A percentile compares a stretch with the other conserved stretches of the same genome.
Evolutionary conservation across 768 basidiomycete genomes (phyloP).

Genomic region (Boletus patriciae): DNA sequence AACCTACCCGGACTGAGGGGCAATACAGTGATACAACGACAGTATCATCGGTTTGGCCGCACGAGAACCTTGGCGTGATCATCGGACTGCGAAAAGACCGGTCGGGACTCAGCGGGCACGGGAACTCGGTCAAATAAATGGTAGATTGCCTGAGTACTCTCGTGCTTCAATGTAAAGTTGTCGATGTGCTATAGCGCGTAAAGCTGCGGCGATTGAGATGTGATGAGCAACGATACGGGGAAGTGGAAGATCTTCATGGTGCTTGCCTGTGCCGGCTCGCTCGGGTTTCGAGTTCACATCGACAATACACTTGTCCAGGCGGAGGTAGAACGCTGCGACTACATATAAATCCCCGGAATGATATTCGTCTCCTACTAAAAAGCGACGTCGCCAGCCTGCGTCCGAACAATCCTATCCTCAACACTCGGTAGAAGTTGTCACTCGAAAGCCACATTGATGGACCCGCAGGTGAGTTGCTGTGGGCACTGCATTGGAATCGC

Average conservation of each 20-base stretch:
- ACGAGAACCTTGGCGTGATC: slow-evolving; percentile 78
- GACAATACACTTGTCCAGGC: background rate
- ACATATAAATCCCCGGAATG: background rate
- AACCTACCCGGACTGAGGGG: slow-evolving; percentile 66
- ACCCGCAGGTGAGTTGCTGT: slow-evolving; percentile 45
- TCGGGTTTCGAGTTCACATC: too few species aligned
- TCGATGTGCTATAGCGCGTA: background rate
- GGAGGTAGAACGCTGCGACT: slow-evolving; percentile 8
- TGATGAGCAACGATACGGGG: background rate
- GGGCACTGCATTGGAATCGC: slow-evolving; percentile 29
- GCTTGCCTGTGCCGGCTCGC: background rate
- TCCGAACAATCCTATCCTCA: background rate
- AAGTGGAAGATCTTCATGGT: background rate
- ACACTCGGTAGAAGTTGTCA: background rate
- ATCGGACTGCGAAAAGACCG: slow-evolving; percentile 37
- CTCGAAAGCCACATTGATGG: slow-evolving; percentile 36
- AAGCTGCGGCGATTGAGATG: background rate
- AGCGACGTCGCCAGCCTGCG: background rate
- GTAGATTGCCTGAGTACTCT: background rate
- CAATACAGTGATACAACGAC: slow-evolving; percentile 64
- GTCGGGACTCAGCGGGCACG: background rate
- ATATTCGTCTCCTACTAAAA: slow-evolving; percentile 8
- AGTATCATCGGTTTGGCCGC: slow-evolving; percentile 57
- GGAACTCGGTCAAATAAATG: background rate
- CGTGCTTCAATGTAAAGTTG: background rate